Evolutionary conservation across 768 basidiomycete species (phyloP), one percentile per base, ranked within the genome.

Genomic region (Lactarius vividus): DNA sequence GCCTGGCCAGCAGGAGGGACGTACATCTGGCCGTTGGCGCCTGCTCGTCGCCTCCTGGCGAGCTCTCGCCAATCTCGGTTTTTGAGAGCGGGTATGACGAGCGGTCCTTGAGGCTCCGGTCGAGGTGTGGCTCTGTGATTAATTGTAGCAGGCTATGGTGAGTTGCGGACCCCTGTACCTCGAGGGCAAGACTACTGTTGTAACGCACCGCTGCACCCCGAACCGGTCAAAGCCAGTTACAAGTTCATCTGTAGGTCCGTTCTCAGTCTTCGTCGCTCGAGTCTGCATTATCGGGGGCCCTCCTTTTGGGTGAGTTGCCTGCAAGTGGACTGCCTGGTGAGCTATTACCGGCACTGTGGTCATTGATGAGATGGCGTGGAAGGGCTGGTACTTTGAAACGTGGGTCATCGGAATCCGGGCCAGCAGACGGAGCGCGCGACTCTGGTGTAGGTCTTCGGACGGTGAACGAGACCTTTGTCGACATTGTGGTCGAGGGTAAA

Each of bases 21-120:
- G 71, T 85, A 94, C 37, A 61, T 58, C 44, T 18, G 31, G n/a
- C 55, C 53, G 52, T 84, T 81, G 15, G 77, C 75, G 10, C 73
- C 79, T 31, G 75, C 78, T 53, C 81, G 85, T 72, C 90, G 81
- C 73, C 85, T 88, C 49, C 89, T 82, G 18, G 92, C 91, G 9
- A 86, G 77, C 59, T 87, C 89, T 49, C 93, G 81, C 96, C 96
- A 99, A 74, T 99, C 96, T 31, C 86, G 84, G 72, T 98, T 96
- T 71, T 93, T 80, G 54, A 92, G 80, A 1, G 93, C 81, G 18
- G 96, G 88, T 54, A 99, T 98, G 42, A 97, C 86, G 10, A 97
- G 82, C 0, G 91, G 91, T 4, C 79, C 84, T 46, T 84, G 74
- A 13, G 82, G 77, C 59, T 74, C 79, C 67, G 80, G 80, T 49